A percentile compares a stretch with the other conserved stretches of the same genome.
Conservation (phyloP, 805 yeast genomes). For the Ogataea naganishii region DNA sequence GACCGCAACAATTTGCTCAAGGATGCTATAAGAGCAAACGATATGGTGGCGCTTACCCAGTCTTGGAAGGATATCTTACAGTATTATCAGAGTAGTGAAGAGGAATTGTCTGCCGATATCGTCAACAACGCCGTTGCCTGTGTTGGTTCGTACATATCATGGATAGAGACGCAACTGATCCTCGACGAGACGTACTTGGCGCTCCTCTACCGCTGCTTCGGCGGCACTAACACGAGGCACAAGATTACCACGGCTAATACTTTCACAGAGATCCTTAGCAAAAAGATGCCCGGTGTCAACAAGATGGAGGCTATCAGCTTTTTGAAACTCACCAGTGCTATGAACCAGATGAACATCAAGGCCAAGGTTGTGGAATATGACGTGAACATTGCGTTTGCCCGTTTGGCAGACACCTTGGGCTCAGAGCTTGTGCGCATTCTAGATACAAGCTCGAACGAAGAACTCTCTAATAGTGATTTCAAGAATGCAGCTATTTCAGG, state of each 20-base stretch:
- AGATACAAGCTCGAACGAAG: conserved; percentile 35
- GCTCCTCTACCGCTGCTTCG: conserved; percentile 49
- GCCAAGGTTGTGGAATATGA: conserved; percentile 48
- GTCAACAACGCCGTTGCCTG: conserved; percentile 50
- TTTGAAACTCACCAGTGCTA: conserved; percentile 54
- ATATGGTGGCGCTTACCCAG: conserved; percentile 54
- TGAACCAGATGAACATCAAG: conserved; percentile 29
- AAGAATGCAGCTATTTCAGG: conserved; percentile 30
- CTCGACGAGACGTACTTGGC: conserved; percentile 51
- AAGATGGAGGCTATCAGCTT: conserved; percentile 59
- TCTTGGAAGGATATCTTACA: conserved; percentile 59
- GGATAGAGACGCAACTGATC: conserved; percentile 82
- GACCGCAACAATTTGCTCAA: conserved; percentile 67
- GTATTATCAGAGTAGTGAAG: conserved; percentile 19
- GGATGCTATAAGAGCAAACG: conserved; percentile 72
- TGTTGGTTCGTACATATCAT: conserved; percentile 80
- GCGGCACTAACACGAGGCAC: conserved; percentile 26
- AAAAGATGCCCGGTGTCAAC: conserved; percentile 48
- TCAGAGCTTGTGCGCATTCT: conserved; percentile 64
- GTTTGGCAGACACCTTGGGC: conserved; percentile 65
- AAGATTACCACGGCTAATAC: conserved; percentile 52
- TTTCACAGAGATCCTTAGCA: conserved; percentile 43
- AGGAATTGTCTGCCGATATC: conserved; percentile 30
- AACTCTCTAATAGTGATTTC: conserved; percentile 29
- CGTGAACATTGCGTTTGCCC: conserved; percentile 64